A percentile compares a stretch with the other conserved stretches of the same genome.
Evolutionary conservation across 2,329 filamentous ascomycete genomes (phyloP).

Genomic region (Claviceps sp.): DNA sequence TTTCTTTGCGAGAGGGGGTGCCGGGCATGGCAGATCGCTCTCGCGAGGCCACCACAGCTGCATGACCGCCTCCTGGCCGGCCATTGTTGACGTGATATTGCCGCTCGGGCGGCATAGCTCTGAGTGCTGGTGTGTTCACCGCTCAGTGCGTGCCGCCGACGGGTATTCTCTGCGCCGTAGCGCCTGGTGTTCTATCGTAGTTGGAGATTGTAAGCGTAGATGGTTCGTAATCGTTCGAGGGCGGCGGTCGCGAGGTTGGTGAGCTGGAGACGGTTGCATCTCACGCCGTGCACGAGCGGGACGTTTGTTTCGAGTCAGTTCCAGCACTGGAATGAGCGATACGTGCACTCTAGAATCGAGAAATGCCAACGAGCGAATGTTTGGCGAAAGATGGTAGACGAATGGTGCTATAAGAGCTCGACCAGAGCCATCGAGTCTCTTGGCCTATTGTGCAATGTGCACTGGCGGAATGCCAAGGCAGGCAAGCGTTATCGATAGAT

Average conservation of each 20-base stretch:
- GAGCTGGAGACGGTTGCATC: neutral
- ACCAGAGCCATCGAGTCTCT: neutral
- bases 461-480: neutral
- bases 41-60: slow-evolving; percentile 24
- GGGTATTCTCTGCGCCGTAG: neutral
- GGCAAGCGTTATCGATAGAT: neutral
- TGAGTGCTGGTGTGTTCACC: slow-evolving; percentile 4
- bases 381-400: neutral
- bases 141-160: slow-evolving; percentile 5
- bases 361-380: neutral
- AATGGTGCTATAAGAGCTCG: neutral
- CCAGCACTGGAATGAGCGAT: neutral
- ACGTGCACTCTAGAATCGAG: neutral
- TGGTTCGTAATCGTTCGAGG: neutral
- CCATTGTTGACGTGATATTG: slow-evolving; percentile 31
- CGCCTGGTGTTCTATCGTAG: neutral
- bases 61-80: slow-evolving; percentile 16
- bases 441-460: neutral
- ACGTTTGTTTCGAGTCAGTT: neutral
- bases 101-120: slow-evolving; percentile 16
- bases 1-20: slow-evolving; percentile 51
- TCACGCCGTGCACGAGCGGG: neutral
- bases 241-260: neutral
- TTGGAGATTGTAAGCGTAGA: neutral
- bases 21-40: slow-evolving; percentile 34